These are phyloP conservation scores for Linnemannia zychae DNA, from an alignment of 192 early-diverging fungal species.

Conservation along the genomic window DNA sequence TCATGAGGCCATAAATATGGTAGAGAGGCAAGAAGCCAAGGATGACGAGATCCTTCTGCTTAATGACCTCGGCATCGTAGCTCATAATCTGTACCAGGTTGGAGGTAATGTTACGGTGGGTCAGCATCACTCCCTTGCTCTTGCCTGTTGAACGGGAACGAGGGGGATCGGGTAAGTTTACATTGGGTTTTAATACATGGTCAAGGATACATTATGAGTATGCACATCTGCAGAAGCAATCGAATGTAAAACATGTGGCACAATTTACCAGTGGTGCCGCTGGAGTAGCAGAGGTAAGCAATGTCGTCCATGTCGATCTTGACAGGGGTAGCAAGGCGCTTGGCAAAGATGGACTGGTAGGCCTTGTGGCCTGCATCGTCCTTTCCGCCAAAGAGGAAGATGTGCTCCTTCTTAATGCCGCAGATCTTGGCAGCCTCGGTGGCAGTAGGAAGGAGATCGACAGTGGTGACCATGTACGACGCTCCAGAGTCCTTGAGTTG, in stretches of 20 bases:
- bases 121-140: slow-evolving; percentile 89
- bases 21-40: slow-evolving; percentile 83
- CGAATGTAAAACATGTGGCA: not conserved
- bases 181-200: not conserved
- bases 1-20: slow-evolving; percentile 78
- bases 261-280: slow-evolving; percentile 62
- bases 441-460: slow-evolving; percentile 50
- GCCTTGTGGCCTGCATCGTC: slow-evolving; percentile 46
- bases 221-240: not conserved
- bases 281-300: slow-evolving; percentile 80
- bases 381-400: slow-evolving; percentile 60
- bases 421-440: slow-evolving; percentile 49
- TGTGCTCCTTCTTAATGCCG: slow-evolving; percentile 51
- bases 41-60: slow-evolving; percentile 50
- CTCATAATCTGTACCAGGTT: slow-evolving; percentile 75
- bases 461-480: slow-evolving; percentile 70
- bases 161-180: not conserved
- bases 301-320: slow-evolving; percentile 41
- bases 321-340: slow-evolving; percentile 28
- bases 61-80: slow-evolving; percentile 61
- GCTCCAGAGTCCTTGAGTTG: slow-evolving; percentile 82
- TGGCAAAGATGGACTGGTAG: slow-evolving; percentile 34
- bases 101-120: slow-evolving; percentile 85
- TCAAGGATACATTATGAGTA: not conserved
- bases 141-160: slow-evolving; percentile 53